These are phyloP conservation scores for Coemansia sp. DNA, from an alignment of 192 early-diverging fungal species.

Conservation along the genomic window DNA sequence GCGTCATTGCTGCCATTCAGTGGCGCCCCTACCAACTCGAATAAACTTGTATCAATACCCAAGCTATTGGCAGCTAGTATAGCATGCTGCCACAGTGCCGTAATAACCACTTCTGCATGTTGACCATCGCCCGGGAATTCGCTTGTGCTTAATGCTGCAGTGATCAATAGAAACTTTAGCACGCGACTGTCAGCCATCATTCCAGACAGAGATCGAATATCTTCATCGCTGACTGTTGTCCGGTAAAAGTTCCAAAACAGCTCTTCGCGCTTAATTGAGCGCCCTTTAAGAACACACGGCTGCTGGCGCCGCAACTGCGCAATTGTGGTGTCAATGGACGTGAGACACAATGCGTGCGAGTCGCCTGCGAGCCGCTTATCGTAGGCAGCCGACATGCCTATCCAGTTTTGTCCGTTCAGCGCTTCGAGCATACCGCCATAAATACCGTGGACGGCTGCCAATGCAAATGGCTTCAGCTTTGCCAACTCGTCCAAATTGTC, in stretches of 20 bases:
- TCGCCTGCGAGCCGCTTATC: neutral
- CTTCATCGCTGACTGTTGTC: neutral
- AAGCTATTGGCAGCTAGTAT: slow-evolving; percentile 6
- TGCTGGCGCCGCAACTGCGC: slow-evolving; percentile 15
- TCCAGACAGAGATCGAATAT: slow-evolving; percentile 2
- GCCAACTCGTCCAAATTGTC: slow-evolving; percentile 2
- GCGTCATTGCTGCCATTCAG: neutral
- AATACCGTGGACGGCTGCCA: slow-evolving; percentile 16
- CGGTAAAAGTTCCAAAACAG: slow-evolving; percentile 3
- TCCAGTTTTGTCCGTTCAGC: neutral
- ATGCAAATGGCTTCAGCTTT: slow-evolving; percentile 9
- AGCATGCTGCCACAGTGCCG: slow-evolving; percentile 17
- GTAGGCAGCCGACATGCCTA: neutral
- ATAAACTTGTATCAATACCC: neutral
- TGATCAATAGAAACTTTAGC: slow-evolving; percentile 11
- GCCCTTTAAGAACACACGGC: neutral
- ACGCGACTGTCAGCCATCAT: neutral
- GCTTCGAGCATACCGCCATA: slow-evolving; percentile 10
- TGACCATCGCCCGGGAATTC: neutral
- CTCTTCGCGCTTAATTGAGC: slow-evolving; percentile 4
- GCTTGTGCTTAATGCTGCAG: slow-evolving; percentile 9
- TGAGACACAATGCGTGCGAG: slow-evolving; percentile 15
- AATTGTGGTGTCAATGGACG: slow-evolving; percentile 21
- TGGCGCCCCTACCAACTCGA: neutral
- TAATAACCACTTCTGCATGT: neutral